Evolutionary conservation across 805 yeast species (phyloP), one percentile per base, ranked within the genome.

Genomic region (Kazachstania martiniae): DNA sequence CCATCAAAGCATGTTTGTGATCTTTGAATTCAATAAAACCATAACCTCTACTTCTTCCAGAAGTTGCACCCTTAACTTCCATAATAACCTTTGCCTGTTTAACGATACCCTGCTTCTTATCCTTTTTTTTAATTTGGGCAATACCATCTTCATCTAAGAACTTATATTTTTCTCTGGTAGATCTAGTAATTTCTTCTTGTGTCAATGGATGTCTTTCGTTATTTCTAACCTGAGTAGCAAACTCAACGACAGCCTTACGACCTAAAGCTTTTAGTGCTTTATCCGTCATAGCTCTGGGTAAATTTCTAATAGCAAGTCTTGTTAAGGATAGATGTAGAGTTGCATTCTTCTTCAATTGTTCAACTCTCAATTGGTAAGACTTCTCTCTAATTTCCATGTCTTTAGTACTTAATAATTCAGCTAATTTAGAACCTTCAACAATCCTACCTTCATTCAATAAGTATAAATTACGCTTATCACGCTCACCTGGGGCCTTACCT

Each of bases 11-110:
- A 41, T 78, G 56, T 58, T 80, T 81, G 58, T 91, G 98, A 58
- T 87, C 94, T 59, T 86, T 76, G 58, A 69, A 86, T 60, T 91
- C 97, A 28, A 91, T 59, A 67, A 91, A 89, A 41, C 98, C 98
- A 50, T 89, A 91, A 39, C 98, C 98, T 65, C 96, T 78, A 51
- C 91, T 77, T 58, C 98, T 72, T 35, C 98, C 98, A 18, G 68
- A 59, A 17, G 78, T 79, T 7, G 89, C 66, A 6, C 86, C 94
- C 55, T 87, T 89, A 27, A 84, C 82, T 61, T 91, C 98, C 68
- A 74, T 81, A 40, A 91, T 81, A 42, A 91, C 78, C 63, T 91
- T 91, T 17, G 96, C 81, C 60, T 91, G 97, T 57, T 73, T 78
- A 3, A 91, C 94, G 25, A 91, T 84, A 62, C 98, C 98, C 28